Percentiles rank a stretch among this genome's conserved stretches.
These are phyloP conservation scores for Cystofilobasidium capitatum DNA, from an alignment of 768 basidiomycete species.

Conservation along the genomic window DNA sequence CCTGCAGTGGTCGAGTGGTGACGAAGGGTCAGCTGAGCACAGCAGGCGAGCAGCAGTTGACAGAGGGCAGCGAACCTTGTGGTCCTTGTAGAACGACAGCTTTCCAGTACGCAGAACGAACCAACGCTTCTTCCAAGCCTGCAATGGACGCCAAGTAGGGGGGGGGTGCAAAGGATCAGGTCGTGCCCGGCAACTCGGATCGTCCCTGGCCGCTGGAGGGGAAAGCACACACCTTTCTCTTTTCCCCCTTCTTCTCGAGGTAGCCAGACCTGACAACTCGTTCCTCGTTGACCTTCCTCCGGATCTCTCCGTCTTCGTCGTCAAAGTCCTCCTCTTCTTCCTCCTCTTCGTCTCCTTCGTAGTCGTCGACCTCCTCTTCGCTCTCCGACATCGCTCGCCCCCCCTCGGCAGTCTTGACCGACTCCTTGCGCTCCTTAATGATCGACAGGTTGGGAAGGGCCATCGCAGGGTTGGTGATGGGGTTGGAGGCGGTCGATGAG, in stretches of 20 bases:
- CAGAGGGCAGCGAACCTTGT: slow-evolving; percentile 44
- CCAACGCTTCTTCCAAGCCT: slow-evolving; percentile 99
- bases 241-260: slow-evolving; percentile 94
- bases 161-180: neutral
- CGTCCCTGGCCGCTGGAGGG: neutral
- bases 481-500: neutral
- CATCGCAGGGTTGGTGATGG: too few relatives aligned
- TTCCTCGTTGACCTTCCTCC: slow-evolving; percentile 40
- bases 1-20: slow-evolving; percentile 39
- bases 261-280: slow-evolving; percentile 79
- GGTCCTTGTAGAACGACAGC: slow-evolving; percentile 91
- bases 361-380: slow-evolving; percentile 11
- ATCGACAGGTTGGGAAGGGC: neutral
- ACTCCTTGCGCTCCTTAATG: neutral
- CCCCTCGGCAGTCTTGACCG: neutral
- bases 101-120: slow-evolving; percentile 88
- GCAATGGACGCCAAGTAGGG: slow-evolving; percentile 22
- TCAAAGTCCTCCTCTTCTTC: slow-evolving; percentile 61
- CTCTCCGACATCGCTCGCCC: slow-evolving; percentile 11
- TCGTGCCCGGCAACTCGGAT: too few relatives aligned
- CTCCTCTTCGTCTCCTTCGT: slow-evolving; percentile 18
- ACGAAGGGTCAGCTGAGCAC: neutral
- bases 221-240: slow-evolving; percentile 65
- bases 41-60: neutral
- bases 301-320: slow-evolving; percentile 32